A percentile compares a stretch with the other conserved stretches of the same genome.
Conservation (phyloP, 2,329 filamentous ascomycete species). For the Aspergillus sp. region DNA sequence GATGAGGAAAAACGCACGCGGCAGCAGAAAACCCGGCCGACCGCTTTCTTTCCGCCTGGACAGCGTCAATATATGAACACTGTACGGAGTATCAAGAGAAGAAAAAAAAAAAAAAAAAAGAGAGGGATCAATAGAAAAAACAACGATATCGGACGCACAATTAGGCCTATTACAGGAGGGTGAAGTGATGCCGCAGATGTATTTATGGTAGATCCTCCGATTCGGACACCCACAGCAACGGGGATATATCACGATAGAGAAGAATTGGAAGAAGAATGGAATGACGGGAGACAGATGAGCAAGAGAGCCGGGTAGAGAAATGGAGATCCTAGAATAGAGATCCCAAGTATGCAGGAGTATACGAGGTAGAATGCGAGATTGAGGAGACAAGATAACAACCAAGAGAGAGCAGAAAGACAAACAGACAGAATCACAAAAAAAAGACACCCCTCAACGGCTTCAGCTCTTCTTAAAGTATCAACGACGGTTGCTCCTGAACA, state of each 20-base stretch:
- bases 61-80: neutral
- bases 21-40: conserved; percentile 1
- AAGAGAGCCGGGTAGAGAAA: neutral
- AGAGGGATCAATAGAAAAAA: neutral
- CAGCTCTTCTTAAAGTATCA: neutral
- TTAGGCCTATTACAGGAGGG: neutral
- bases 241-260: neutral
- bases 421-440: neutral
- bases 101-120: neutral
- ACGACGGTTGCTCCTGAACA: neutral
- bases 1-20: neutral
- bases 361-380: neutral
- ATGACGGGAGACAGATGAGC: neutral
- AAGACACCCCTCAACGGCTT: neutral
- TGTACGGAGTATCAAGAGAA: neutral
- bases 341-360: neutral
- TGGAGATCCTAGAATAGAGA: neutral
- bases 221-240: no score
- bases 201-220: no score
- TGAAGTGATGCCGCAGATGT: no score
- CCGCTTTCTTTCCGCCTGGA: neutral
- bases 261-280: neutral
- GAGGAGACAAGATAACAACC: neutral
- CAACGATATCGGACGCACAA: neutral
- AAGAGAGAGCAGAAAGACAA: neutral